phyloP scores from a whole-genome alignment of 805 yeast genomes.

The Cyberlindnera veronae region DNA sequence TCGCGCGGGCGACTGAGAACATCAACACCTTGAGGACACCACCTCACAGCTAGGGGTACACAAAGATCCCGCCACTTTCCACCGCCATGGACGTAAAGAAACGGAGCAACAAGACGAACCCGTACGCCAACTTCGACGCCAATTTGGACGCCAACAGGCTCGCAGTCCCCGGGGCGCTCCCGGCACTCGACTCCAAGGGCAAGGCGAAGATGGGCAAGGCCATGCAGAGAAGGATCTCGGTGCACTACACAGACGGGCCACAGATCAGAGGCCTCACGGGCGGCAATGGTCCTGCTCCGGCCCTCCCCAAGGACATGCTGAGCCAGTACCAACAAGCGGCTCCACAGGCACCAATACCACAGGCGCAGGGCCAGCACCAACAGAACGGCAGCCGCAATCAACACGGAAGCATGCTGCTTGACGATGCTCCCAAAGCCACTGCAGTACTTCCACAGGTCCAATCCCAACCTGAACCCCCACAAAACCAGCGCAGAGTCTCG shows the following conservation, averaged over 20 bases:
- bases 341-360: not conserved
- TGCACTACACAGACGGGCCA: conserved; percentile 30
- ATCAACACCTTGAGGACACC: too few relatives aligned
- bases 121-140: conserved; percentile 17
- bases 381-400: not conserved
- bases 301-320: conserved; percentile 27
- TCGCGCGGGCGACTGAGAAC: too few relatives aligned
- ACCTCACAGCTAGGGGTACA: too few relatives aligned
- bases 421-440: not conserved
- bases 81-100: too few relatives aligned
- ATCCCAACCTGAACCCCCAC: not conserved
- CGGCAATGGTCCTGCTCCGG: conserved; percentile 21
- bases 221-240: conserved; percentile 43
- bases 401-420: conserved; percentile 7
- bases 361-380: not conserved
- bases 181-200: conserved; percentile 33
- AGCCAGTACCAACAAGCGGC: conserved; percentile 13
- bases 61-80: too few relatives aligned
- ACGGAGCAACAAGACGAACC: conserved; percentile 6
- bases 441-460: not conserved
- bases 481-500: conserved; percentile 5
- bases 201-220: conserved; percentile 37
- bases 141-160: conserved; percentile 10
- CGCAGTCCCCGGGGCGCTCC: conserved; percentile 21
- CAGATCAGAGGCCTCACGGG: conserved; percentile 12